Evolutionary conservation across 306 rosid species (phyloP).

Genomic region (Sindora glabra): DNA sequence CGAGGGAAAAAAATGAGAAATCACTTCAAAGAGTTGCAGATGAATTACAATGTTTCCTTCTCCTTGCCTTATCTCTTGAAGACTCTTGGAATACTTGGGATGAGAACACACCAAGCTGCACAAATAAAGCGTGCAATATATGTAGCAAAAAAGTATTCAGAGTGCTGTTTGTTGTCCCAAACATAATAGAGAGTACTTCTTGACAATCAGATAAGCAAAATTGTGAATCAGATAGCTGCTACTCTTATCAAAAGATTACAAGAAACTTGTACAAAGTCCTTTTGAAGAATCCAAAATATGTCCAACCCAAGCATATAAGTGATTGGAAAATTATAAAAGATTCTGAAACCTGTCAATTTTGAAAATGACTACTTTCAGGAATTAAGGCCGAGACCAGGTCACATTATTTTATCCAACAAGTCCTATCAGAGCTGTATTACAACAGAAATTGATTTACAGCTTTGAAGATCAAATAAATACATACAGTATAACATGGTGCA

Average conservation of each 20-base stretch:
- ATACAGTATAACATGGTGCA: not conserved
- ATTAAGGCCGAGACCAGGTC: not conserved
- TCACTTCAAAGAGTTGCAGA: slow-evolving; percentile 16
- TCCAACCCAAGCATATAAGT: not conserved
- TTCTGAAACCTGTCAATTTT: not conserved
- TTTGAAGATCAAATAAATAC: not conserved
- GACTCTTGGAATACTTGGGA: slow-evolving; percentile 98
- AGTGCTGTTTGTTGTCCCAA: slow-evolving; percentile 6
- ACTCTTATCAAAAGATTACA: not conserved
- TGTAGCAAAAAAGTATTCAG: slow-evolving; percentile 26
- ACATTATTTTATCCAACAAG: not conserved
- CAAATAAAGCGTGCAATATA: slow-evolving; percentile 30
- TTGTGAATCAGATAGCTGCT: not conserved
- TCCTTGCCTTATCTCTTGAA: slow-evolving; percentile 79
- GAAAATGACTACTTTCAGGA: not conserved
- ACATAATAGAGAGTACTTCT: not conserved
- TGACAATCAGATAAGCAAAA: not conserved
- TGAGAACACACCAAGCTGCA: slow-evolving; percentile 97
- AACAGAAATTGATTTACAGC: slow-evolving; percentile 7
- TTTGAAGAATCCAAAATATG: not conserved
- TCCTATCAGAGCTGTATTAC: not conserved
- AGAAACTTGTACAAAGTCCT: too few relatives aligned
- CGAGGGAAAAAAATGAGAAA: not conserved
- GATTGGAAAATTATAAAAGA: not conserved
- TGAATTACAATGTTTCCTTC: slow-evolving; percentile 70